Base-by-base conservation (phyloP, 2,329 filamentous ascomycete genomes). In the Fusarium mexicanum region DNA sequence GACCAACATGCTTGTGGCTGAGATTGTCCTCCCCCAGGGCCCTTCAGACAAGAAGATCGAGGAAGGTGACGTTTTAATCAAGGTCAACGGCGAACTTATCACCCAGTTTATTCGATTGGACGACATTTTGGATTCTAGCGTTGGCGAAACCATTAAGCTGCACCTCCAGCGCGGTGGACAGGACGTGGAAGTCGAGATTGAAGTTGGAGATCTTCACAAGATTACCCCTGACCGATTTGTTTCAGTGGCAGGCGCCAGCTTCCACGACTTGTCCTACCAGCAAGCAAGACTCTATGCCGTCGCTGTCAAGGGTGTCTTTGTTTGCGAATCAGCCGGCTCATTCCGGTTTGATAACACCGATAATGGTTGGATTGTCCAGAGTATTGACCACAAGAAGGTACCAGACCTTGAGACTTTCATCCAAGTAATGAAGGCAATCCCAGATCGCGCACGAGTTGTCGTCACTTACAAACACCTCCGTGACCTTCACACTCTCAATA, bases 151-250 rank as follows among this genome's bases (percentile, higher is more conserved):
- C n/a, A 90, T 99, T 78, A 91, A 90, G 73, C 84, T 99, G 16
- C 89, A 96, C 37, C 89, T 99, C 47, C 95, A 98, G 81, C 91
- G 96, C 75, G 96, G 96, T 58, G 96, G 96, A 41, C 87, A 96
- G 82, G 93, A 98, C 79, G 86, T 98, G 43, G 92, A 96, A 79
- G 91, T 98, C 20, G 92, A 96, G 67, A 89, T 98, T 63, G 85
- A 91, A 60, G 95, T 98, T 50, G 95, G 94, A 55, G 94, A 99
- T 81, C 88, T 99, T 71, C 96, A 99, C 85, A 90, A 89, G 65
- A 99, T 99, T 81, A 98, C 96, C 7, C 96, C 97, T 20, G 95
- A 98, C 83, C 93, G 95, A 69, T 99, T 98, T 80, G 93, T 98
- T 61, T 94, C 95, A 9, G 96, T 98, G 48, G 94, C 95, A 47